These are phyloP conservation scores for Limnomonas spitsbergensis DNA, from an alignment of 139 green algal species.

Conservation along the genomic window DNA sequence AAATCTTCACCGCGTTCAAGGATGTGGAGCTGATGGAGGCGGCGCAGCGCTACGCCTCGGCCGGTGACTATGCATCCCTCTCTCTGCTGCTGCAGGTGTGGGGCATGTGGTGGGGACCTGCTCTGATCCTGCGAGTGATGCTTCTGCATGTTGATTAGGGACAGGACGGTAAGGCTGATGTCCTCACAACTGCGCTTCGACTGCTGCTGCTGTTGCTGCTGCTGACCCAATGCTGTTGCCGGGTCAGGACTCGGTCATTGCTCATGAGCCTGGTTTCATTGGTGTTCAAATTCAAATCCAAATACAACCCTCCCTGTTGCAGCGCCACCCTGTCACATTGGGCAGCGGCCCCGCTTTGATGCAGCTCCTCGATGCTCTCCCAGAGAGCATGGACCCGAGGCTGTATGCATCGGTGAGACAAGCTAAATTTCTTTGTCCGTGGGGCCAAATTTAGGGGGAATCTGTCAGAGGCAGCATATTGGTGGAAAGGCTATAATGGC, in stretches of 20 bases:
- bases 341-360: neutral
- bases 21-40: neutral
- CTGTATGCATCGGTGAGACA: conserved; percentile 4
- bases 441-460: no score
- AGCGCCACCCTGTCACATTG: neutral
- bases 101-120: neutral
- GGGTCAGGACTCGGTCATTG: no score
- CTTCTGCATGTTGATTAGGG: neutral
- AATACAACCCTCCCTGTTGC: no score
- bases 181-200: no score
- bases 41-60: neutral
- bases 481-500: no score
- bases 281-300: no score
- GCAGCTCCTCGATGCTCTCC: neutral
- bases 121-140: neutral
- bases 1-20: neutral
- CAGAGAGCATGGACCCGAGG: conserved; percentile 2
- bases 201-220: no score
- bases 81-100: conserved; percentile 3
- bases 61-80: neutral
- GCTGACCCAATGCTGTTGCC: no score
- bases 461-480: no score
- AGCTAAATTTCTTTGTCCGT: no score
- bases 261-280: no score
- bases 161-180: no score